Evolutionary conservation across 164 flowering plant species (phyloP), one percentile per base, ranked within the genome.

Genomic region (Saururus chinensis): DNA sequence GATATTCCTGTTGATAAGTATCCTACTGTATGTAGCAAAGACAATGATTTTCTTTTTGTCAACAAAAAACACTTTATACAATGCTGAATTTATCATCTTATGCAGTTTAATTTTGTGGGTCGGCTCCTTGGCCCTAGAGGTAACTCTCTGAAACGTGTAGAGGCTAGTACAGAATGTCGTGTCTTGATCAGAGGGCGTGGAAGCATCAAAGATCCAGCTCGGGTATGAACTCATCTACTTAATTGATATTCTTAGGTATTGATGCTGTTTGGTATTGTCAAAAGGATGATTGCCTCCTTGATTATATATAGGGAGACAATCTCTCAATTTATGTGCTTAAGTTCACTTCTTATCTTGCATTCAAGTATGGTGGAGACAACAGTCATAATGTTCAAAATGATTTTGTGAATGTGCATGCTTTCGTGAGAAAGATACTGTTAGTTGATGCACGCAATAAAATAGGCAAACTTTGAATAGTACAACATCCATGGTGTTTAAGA

Each of bases 51-150:
- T 60, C 25, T 22, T 6, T 9, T 8, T 26, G 12, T 26, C 13
- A 12, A 17, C 12, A 25, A 37, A 37, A 19, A 25, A 7, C 17
- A 0, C 49, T 45, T 45, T 45, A 45, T 17, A 12, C 49, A 45
- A 45, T 3, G 49, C 49, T 45, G 14, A 9, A 8, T 12, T 45
- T 45, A 7, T 45, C 14, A 45, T 41, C 16, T 65, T 22, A 66
- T 78, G 78, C 89, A 93, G 99, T 93, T 68, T 72, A 93, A 93
- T 74, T 93, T 93, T 86, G 99, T 93, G 57, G 99, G 99, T 19
- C 97, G 99, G 30, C 93, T 93, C 64, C 95, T 93, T 64, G 99
- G 99, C 40, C 99, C 99, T 23, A 83, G 99, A 64, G 99, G 99
- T 57, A 87, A 90, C 80, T 93, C 99, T 70, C 87, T 93, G 60